Conservation (phyloP, 2,329 filamentous ascomycete species). For the Ceratocystis destructans region DNA sequence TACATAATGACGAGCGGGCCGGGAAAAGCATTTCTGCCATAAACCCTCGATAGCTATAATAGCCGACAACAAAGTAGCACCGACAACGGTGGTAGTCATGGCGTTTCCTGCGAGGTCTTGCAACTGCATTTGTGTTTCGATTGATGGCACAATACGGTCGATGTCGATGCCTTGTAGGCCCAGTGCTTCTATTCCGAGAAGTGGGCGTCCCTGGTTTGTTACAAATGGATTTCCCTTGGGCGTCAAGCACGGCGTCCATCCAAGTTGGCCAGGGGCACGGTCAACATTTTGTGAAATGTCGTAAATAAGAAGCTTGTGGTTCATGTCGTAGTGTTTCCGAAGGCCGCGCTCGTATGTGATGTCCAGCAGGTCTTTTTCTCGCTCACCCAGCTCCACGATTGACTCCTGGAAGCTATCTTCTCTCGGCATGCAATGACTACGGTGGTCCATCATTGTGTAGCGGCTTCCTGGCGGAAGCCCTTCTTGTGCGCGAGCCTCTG, state of each 20-base stretch:
- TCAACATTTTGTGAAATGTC: conserved; percentile 65
- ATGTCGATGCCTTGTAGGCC: conserved; percentile 55
- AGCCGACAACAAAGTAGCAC: conserved; percentile 44
- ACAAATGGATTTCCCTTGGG: conserved; percentile 49
- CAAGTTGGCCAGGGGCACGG: conserved; percentile 39
- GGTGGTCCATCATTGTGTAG: conserved; percentile 45
- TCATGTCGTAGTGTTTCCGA: conserved; percentile 34
- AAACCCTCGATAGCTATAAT: conserved; percentile 30
- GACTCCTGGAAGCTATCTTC: conserved; percentile 42
- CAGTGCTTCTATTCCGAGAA: conserved; percentile 51
- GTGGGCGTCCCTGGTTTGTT: conserved; percentile 43
- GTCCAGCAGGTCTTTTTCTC: conserved; percentile 55
- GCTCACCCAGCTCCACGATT: conserved; percentile 37
- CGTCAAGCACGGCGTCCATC: conserved; percentile 53
- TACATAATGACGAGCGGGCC: conserved; percentile 9
- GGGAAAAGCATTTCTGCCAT: neutral
- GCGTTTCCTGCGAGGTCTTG: conserved; percentile 66
- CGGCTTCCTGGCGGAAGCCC: conserved; percentile 37
- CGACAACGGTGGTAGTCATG: conserved; percentile 63
- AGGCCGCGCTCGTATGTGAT: conserved; percentile 38
- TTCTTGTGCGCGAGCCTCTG: conserved; percentile 36
- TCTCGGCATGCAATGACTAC: conserved; percentile 35
- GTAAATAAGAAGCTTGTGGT: conserved; percentile 34
- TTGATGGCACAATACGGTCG: conserved; percentile 47
- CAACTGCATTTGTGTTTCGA: conserved; percentile 47